phyloP scores from a whole-genome alignment of 257 asterid genomes.

The Primulina eburnea region DNA sequence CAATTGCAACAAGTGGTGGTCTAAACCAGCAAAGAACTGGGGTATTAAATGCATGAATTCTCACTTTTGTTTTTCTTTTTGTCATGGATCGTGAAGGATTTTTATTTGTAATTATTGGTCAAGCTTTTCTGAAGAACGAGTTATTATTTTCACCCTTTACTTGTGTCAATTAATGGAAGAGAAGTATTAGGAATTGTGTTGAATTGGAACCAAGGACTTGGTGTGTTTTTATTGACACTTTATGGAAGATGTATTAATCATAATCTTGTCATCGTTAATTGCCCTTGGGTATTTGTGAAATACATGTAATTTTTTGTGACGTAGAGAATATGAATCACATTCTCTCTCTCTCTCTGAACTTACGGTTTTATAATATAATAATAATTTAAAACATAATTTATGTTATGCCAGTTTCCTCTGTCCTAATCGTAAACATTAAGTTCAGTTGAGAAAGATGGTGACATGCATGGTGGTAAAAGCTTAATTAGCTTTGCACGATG shows the following conservation, averaged over 20 bases:
- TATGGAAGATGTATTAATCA: background rate
- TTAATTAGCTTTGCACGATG: constrained; percentile 9
- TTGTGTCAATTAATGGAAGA: constrained; percentile 10
- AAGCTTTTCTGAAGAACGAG: constrained; percentile 11
- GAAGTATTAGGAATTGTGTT: background rate
- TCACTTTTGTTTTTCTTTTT: background rate
- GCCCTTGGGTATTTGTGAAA: background rate
- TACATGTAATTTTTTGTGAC: too few relatives aligned
- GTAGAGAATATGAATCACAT: background rate
- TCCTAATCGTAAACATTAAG: background rate
- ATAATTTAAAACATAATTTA: too few relatives aligned
- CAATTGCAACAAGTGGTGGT: constrained; percentile 96
- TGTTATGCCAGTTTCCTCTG: background rate
- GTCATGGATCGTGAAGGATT: constrained; percentile 6
- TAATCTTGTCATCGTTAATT: background rate
- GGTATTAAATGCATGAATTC: constrained; percentile 41
- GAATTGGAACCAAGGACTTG: constrained; percentile 4
- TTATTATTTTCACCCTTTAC: background rate
- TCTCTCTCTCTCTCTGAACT: background rate
- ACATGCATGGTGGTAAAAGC: background rate
- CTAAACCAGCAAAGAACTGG: constrained; percentile 98
- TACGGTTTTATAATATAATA: background rate
- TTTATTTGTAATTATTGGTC: constrained; percentile 12
- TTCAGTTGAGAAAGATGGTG: constrained; percentile 1
- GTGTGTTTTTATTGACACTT: constrained; percentile 2